Base-by-base conservation (phyloP, 2,329 filamentous ascomycete genomes). In the Apiospora sp. region DNA sequence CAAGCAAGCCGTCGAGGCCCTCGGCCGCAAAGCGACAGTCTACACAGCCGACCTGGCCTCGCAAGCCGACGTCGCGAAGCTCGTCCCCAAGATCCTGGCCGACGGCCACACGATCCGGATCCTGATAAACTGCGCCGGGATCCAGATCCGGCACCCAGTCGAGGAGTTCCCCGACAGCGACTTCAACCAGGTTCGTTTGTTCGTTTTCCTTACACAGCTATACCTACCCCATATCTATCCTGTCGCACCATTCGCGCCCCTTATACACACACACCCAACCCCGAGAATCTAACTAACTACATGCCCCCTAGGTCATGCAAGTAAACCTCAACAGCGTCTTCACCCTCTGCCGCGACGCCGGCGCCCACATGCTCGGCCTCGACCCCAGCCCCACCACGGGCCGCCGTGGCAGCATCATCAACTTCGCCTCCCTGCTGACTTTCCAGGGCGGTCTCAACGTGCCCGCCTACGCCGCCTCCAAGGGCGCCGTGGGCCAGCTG, bases 391-490 rank as follows among this genome's bases (percentile, higher is more conserved):
- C 82, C 12, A 77, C 83, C 41, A 87, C 86, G 4, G 87, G 88
- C 70, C 88, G 70, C 27, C 70, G 70, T 22, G 93, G 93, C 34
- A 88, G 87, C 79, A 92, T 98, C 83, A 92, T 98, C 86, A 98
- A 97, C 84, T 91, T 97, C 72, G 94, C 92, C 14, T 93, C 90
- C 16, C 88, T 98, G 54, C 88, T 97, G 49, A 91, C 90, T 67
- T 96, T 96, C 87, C 93, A 97, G 81, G 95, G 95, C 71, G 95
- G 95, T 0, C 87, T 98, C 76, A 97, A 93, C 0, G 94, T 98
- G 0, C 94, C 94, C 0, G 95, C 95, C 0, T 91, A 90, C 74
- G 89, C 87, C 71, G 87, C 86, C 0, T 89, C 87, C 4, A 91
- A 91, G 74, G 85, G 88, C 22, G 89, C 88, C 0, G 84, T 91